These are phyloP conservation scores for Xylariales sp. DNA, from an alignment of 2,329 filamentous ascomycete species.

Conservation along the genomic window DNA sequence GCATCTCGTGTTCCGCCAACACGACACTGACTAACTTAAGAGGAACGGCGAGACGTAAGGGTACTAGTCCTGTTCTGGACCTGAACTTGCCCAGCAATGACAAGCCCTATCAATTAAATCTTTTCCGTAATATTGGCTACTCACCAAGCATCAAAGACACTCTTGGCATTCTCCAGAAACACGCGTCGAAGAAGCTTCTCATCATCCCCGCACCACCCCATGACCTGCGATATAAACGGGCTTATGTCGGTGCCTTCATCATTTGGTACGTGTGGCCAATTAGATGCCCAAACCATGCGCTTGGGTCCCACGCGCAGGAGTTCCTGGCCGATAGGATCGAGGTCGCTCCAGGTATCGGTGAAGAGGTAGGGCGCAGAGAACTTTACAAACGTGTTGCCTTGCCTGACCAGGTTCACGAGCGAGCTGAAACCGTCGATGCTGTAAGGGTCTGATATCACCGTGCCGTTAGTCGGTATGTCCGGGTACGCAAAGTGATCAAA, in stretches of 20 bases:
- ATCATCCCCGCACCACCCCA: conserved; percentile 47
- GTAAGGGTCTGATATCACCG: conserved; percentile 32
- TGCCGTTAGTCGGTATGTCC: conserved; percentile 26
- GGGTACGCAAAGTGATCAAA: conserved; percentile 58
- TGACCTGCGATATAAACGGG: conserved; percentile 48
- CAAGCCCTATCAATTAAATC: no score
- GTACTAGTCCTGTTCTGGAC: no score
- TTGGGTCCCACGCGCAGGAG: conserved; percentile 36
- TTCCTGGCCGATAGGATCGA: conserved; percentile 44
- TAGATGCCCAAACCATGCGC: conserved; percentile 53
- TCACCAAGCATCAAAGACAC: conserved; percentile 28
- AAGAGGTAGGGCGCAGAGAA: conserved; percentile 56
- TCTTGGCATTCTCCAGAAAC: conserved; percentile 52
- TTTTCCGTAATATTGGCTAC: no score
- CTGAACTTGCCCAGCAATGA: no score
- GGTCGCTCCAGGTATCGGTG: conserved; percentile 31
- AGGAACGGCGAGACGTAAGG: no score
- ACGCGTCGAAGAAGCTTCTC: conserved; percentile 41
- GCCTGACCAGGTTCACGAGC: conserved; percentile 39
- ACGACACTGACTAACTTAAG: no score
- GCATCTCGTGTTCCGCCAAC: no score
- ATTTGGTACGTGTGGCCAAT: conserved; percentile 63
- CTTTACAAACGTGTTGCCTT: conserved; percentile 50
- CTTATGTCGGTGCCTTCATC: conserved; percentile 53
- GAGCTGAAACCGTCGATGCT: conserved; percentile 43